Evolutionary conservation across 371 early-diverging fungal species (phyloP), one percentile per base, ranked within the genome.

Genomic region (Coemansia sp.): DNA sequence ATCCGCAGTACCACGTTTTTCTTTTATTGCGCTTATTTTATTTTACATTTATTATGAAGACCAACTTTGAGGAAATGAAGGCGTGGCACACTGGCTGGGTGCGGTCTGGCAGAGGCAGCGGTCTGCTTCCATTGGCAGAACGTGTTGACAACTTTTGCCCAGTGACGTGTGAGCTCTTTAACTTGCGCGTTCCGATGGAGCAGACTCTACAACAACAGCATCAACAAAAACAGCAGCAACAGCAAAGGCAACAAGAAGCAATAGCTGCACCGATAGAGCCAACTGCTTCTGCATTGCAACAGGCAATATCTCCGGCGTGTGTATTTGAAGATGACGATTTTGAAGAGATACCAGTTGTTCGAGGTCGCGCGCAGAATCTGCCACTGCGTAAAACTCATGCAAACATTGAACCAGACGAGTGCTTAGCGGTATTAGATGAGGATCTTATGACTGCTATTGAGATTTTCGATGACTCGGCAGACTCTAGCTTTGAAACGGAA

Each of bases 81-180:
- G 24, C 22, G 29, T 75, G 71, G 71, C 56, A 75, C 31, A 64
- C 50, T 14, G 51, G 26, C 53, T 75, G 75, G 75, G 64, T 63
- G 39, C 71, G 54, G 31, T 31, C 66, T 16, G 75, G 75, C 48
- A 57, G 56, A 29, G 66, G 24, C 42, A 11, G 58, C 11, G 29
- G 14, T 4, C 42, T 40, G 21, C 8, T 67, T 16, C 64, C 64
- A 26, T 56, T 64, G 10, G 26, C 51, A 7, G 21, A 58, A 22
- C 42, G 40, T 13, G 22, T 10, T 8, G 50, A 34, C 42, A 18
- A 34, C 27, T 75, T 75, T 48, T 6, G 50, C 2, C 67, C 71
- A 0, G 47, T 71, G 10, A 62, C 71, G 5, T 16, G 16, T 1
- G 71, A 56, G 16, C 61, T 75, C 29, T 64, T 75, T 45, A 63